Percentiles rank a stretch among this genome's conserved stretches.
Conservation (phyloP, 2,329 filamentous ascomycete genomes). For the Ceratocystiopsis brevicomis region DNA sequence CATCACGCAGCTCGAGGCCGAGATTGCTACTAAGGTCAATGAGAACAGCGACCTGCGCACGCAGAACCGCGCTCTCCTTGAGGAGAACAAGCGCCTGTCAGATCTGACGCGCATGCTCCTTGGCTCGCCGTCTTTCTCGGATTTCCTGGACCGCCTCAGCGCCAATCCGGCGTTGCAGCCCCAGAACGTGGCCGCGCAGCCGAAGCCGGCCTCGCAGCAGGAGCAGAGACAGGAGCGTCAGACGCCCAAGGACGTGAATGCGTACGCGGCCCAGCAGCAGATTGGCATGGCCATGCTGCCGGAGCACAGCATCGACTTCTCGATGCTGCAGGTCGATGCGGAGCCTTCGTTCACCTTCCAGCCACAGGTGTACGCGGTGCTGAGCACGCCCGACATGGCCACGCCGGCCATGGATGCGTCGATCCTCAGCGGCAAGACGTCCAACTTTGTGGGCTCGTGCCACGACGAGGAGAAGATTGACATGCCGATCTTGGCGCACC, state of each 20-base stretch:
- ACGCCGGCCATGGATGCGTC: constrained; percentile 34
- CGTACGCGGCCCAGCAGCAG: constrained; percentile 41
- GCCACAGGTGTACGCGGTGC: constrained; percentile 47
- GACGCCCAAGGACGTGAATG: constrained; percentile 47
- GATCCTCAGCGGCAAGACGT: constrained; percentile 52
- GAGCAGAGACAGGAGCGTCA: constrained; percentile 20
- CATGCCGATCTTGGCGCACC: constrained; percentile 30
- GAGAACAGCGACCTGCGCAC: constrained; percentile 65
- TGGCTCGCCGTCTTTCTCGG: constrained; percentile 63
- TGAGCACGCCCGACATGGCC: constrained; percentile 19
- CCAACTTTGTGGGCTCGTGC: constrained; percentile 30
- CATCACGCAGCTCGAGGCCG: constrained; percentile 80
- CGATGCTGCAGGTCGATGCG: constrained; percentile 43
- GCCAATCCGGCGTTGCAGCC: constrained; percentile 28
- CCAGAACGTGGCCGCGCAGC: constrained; percentile 18
- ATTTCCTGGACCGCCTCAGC: constrained; percentile 55
- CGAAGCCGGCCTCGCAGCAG: constrained; percentile 15
- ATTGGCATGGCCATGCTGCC: constrained; percentile 72
- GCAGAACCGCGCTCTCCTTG: constrained; percentile 63
- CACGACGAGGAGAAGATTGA: constrained; percentile 37
- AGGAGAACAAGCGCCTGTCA: constrained; percentile 67
- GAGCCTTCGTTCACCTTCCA: constrained; percentile 38
- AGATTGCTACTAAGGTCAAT: constrained; percentile 66
- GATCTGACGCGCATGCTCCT: constrained; percentile 68
- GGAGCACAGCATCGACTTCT: constrained; percentile 58